Percentiles rank a stretch among this genome's conserved stretches.
Evolutionary conservation across 1,284 basidiomycete genomes (phyloP).

Genomic region (Cutaneotrichosporon sp.): DNA sequence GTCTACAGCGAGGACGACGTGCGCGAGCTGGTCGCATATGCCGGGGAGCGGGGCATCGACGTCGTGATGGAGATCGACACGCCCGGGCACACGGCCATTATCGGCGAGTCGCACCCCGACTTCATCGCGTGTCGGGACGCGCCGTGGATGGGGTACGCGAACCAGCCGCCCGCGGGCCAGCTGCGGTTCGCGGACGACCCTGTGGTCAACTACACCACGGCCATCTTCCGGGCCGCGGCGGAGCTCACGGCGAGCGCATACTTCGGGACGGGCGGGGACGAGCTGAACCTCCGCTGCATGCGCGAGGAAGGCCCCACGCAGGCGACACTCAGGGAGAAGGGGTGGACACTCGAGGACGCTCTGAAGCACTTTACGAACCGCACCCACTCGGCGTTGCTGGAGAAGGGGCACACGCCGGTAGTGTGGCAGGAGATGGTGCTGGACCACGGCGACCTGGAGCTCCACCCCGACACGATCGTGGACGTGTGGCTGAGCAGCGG

Average conservation of each 20-base stretch:
- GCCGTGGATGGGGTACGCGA: conserved; percentile 59
- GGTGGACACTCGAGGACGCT: too few species aligned
- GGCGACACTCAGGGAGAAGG: conserved; percentile 62
- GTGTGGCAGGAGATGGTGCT: too few species aligned
- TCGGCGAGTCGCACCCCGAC: conserved; percentile 67
- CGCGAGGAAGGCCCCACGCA: conserved; percentile 60
- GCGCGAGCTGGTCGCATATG: conserved; percentile 66
- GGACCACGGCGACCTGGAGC: too few species aligned
- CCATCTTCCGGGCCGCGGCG: conserved; percentile 57
- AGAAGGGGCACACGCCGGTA: conserved; percentile 53
- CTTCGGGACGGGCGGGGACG: conserved; percentile 81
- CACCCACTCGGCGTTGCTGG: conserved; percentile 58
- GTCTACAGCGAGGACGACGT: conserved; percentile 66
- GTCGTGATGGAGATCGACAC: conserved; percentile 76
- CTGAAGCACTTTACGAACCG: conserved; percentile 64
- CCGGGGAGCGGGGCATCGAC: conserved; percentile 76
- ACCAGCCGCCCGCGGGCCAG: conserved; percentile 78
- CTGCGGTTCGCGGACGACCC: conserved; percentile 68
- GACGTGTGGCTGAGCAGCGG: too few species aligned
- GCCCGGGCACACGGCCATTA: conserved; percentile 65
- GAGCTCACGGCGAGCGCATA: conserved; percentile 58
- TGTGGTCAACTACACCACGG: too few species aligned
- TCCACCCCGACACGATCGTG: too few species aligned
- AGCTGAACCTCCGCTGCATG: conserved; percentile 73
- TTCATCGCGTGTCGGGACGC: conserved; percentile 56